phyloP scores from a whole-genome alignment of 139 green algal species.

The Closterium sp. region DNA sequence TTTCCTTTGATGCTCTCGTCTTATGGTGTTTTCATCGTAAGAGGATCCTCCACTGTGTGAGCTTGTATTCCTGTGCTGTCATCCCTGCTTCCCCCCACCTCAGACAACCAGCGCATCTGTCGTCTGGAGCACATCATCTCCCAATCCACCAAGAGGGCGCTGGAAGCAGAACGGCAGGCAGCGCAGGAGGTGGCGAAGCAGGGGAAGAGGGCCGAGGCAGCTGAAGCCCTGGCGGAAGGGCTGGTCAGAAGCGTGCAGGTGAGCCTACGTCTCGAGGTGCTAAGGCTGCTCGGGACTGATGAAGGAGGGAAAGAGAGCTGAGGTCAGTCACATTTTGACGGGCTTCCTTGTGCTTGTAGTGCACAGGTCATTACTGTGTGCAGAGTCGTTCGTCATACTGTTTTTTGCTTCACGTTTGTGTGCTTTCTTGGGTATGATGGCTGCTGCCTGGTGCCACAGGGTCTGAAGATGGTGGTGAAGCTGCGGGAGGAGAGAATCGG shows the following conservation, averaged over 20 bases:
- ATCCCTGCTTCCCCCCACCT: background rate
- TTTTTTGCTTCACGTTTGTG: too few species aligned
- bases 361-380: too few species aligned
- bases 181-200: slow-evolving; percentile 16
- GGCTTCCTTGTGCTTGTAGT: too few species aligned
- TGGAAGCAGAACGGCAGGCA: background rate
- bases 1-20: background rate
- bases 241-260: slow-evolving; percentile 41
- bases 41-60: background rate
- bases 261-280: background rate
- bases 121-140: slow-evolving; percentile 33
- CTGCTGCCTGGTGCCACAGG: slow-evolving; percentile 2
- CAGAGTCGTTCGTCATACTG: too few species aligned
- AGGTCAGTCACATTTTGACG: too few species aligned
- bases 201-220: background rate
- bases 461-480: slow-evolving; percentile 47
- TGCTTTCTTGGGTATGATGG: background rate
- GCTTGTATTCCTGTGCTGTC: background rate
- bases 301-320: too few species aligned
- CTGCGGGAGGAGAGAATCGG: slow-evolving; percentile 45
- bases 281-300: too few species aligned
- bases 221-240: slow-evolving; percentile 23
- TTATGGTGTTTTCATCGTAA: background rate
- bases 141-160: slow-evolving; percentile 13
- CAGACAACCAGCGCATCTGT: background rate